Base-by-base conservation (phyloP, 805 yeast genomes). In the Clavispora carvajalis region DNA sequence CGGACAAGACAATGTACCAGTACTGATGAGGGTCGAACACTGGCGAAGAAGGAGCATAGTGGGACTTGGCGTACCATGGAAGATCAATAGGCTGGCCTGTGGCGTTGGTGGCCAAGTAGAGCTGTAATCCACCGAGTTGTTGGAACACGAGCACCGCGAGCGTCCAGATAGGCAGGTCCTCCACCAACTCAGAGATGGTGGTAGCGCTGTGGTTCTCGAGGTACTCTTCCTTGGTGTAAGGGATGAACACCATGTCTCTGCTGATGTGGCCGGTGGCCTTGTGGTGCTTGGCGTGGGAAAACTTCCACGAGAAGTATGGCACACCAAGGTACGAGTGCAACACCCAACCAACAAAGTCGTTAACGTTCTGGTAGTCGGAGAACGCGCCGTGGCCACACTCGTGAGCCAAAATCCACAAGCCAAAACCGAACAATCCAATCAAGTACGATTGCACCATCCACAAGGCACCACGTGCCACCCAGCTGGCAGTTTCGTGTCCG, bases 351-450 rank as follows among this genome's bases (percentile, higher is more conserved):
- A 76, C 71, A 21, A 69, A 55, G 55, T 77, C 81, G 52, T 78
- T 78, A 38, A 78, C 67, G 52, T 57, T 57, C 43, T 63, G 67
- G 52, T 74, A 74, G 50, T 77, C 80, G 28, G 78, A 71, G 54
- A 78, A 78, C 15, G 82, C 82, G 38, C 72, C 74, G 56, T 78
- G 84, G 31, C 83, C 82, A 65, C 83, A 78, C 60, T 77, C 82
- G 55, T 77, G 82, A 35, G 80, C 81, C 55, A 78, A 58, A 46
- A 78, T 74, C 83, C 82, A 78, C 38, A 77, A 57, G 33, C 84
- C 83, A 41, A 76, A 71, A 6, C 79, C 77, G 48, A 75, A 69
- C 43, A 76, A 61, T 40, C 80, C 76, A 47, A 67, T 60, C 44
- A 56, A 43, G 48, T 58, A 62, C 33, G 71, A 58, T 47, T 70